A percentile compares a stretch with the other conserved stretches of the same genome.
These are phyloP conservation scores for Suillus occidentalis DNA, from an alignment of 768 basidiomycete genomes.

Conservation along the genomic window DNA sequence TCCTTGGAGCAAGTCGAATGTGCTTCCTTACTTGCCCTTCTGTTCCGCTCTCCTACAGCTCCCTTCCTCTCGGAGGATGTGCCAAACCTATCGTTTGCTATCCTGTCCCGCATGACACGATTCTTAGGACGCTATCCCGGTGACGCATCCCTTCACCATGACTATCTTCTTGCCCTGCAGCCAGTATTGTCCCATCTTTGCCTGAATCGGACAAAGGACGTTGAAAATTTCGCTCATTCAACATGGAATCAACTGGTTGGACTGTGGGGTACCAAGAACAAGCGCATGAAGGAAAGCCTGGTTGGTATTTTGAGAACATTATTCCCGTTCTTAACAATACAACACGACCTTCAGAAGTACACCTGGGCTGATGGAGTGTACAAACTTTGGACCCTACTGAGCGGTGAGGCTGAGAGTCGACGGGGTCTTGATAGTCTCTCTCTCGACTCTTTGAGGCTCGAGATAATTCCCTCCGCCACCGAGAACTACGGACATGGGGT, in stretches of 20 bases:
- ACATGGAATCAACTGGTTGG: conserved; percentile 65
- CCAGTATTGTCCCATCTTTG: conserved; percentile 73
- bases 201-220: conserved; percentile 64
- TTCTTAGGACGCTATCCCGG: conserved; percentile 67
- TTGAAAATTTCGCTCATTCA: conserved; percentile 57
- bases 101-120: conserved; percentile 58
- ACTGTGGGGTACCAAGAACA: conserved; percentile 81
- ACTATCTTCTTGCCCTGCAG: conserved; percentile 70
- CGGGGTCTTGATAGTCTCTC: conserved; percentile 67
- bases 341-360: conserved; percentile 27
- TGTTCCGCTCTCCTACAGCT: conserved; percentile 56
- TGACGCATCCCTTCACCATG: conserved; percentile 78
- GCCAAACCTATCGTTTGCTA: conserved; percentile 37
- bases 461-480: conserved; percentile 28
- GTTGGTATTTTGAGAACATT: conserved; percentile 70
- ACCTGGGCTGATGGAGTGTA: conserved; percentile 49
- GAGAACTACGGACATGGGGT: conserved; percentile 30
- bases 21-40: conserved; percentile 58
- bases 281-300: conserved; percentile 73
- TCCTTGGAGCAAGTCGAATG: conserved; percentile 71
- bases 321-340: conserved; percentile 64
- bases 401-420: conserved; percentile 61
- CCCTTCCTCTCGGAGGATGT: conserved; percentile 51
- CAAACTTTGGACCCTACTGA: conserved; percentile 55
- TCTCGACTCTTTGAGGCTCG: conserved; percentile 63